Evolutionary conservation across 148 eudicot genomes (phyloP), one percentile per base, ranked within the genome.

Genomic region (Euryodendron excelsum): DNA sequence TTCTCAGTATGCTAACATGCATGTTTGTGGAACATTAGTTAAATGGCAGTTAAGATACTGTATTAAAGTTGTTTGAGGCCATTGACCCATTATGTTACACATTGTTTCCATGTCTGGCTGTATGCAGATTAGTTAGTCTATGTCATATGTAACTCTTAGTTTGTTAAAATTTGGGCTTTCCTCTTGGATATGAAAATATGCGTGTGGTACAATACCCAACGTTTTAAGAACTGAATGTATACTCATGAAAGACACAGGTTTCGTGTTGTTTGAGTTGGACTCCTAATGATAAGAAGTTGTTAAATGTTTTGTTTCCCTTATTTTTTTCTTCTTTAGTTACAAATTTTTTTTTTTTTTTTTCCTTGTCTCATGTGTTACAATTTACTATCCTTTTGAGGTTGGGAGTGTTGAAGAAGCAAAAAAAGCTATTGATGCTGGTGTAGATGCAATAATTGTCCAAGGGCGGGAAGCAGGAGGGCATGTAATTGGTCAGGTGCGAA

Each of bases 391-490:
- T 56, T 67, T 52, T n/a, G 33, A 94, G 98, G 90, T 94, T 80
- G 98, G 98, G 58, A 92, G 84, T 79, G 77, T 90, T 52, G 89
- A 90, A 84, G 95, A 82, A 76, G 97, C 97, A n/a, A 82, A 80
- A 76, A 89, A 63, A 84, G 96, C 94, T 73, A 83, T 87, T 52
- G 80, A 79, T 66, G 91, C 74, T 41, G 98, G 94, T 53, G 98
- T 89, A 37, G 97, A 94, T 83, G 98, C 96, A 28, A 90, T 94
- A 77, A 91, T 94, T 48, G 94, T 94, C 78, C 98, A 94, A 79
- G 98, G 98, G 45, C 82, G 80, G 66, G 98, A 94, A 88, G 98
- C 98, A 14, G 98, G 98, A 63, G 98, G 98, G 23, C 98, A 94
- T 85, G 91, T 94, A 31, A 92, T 94, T 73, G 98, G 97, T 70